Base-by-base conservation (phyloP, 257 asterid genomes). In the Nicotiana noctiflora region DNA sequence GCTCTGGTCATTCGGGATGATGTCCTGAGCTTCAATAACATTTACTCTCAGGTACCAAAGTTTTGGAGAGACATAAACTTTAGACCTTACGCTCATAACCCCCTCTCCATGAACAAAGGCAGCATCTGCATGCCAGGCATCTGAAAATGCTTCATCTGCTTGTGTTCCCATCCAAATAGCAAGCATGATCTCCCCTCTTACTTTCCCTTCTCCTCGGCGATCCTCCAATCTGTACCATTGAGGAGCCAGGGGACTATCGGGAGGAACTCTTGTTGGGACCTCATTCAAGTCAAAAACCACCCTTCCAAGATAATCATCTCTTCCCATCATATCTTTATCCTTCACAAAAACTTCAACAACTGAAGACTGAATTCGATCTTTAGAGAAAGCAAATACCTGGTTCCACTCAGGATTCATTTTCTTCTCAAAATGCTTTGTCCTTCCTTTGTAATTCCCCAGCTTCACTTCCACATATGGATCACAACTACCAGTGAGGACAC, bases 121-220 rank as follows among this genome's bases (percentile, higher is more conserved):
- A 19, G 97, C 90, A 84, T 93, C 97, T 2, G 98, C 84, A 72
- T 91, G 98, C 98, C 98, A 93, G 1, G 97, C 93, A 29, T 93
- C 97, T 19, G 96, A 55, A 62, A 93, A 93, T 4, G 94, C 96
- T 80, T 91, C 96, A 40, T 92, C 96, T 0, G 96, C 97, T 84
- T 91, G 97, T 12, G 93, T 90, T 6, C 95, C 97, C 92, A 91
- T 85, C 97, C 96, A 93, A 18, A 93, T 90, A 0, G 94, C 91
- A 19, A 88, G 86, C 97, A 92, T 93, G 70, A 90, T 76, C 70
- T 91, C 94, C 3, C 98, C 97, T 78, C 91, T 83, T 57, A 79
- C 79, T 79, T 84, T 89, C 32, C 88, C 85, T 57, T 89, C 90
- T 2, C 94, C 92, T 0, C 85, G 84, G 56, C 90, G 82, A 17